Evolutionary conservation across 306 rosid genomes (phyloP).

Genomic region (Trifolium pratense): DNA sequence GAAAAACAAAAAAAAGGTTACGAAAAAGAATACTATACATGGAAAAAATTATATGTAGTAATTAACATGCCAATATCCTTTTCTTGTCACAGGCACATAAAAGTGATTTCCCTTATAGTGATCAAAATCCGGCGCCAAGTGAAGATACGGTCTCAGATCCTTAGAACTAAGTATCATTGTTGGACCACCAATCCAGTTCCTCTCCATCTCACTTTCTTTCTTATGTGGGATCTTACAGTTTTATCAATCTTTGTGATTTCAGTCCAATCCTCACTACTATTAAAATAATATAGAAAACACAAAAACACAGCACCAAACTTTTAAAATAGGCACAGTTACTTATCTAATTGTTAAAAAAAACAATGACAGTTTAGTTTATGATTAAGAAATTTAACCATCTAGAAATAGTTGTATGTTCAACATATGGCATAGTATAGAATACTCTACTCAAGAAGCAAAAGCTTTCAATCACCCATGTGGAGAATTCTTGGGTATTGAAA

Average conservation of each 20-base stretch:
- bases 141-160: no score
- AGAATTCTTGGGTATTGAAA: neutral
- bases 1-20: no score
- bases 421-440: conserved; percentile 22
- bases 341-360: conserved; percentile 19
- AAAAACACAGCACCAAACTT: neutral
- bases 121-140: no score
- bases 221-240: conserved; percentile 2
- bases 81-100: no score
- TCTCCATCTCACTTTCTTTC: no score
- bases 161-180: no score
- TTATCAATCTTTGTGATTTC: neutral
- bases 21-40: no score
- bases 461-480: conserved; percentile 28
- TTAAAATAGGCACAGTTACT: neutral
- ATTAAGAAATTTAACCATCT: conserved; percentile 23
- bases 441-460: conserved; percentile 24
- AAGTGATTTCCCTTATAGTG: no score
- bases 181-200: no score
- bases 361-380: conserved; percentile 18
- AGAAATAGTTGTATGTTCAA: conserved; percentile 12
- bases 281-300: conserved; percentile 28
- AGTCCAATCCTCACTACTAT: conserved; percentile 20
- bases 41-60: no score
- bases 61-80: no score